Conservation (phyloP, 805 yeast species). For the Candida pseudofarinosa region DNA sequence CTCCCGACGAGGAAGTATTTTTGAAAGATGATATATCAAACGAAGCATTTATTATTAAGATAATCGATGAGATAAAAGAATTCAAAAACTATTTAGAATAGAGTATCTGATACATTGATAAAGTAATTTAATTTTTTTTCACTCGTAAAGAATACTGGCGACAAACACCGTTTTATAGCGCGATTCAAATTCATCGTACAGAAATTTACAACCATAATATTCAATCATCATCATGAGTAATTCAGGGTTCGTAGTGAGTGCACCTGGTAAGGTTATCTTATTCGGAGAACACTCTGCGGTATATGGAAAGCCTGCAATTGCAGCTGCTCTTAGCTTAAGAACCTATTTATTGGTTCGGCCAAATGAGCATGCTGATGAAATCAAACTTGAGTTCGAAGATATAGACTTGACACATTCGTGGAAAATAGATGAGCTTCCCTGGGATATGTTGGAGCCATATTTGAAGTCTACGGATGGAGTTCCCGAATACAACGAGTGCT, state of each 20-base stretch:
- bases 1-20: slow-evolving; percentile 59
- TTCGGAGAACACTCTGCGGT: slow-evolving; percentile 98
- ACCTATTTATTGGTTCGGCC: slow-evolving; percentile 70
- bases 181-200: not conserved
- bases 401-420: slow-evolving; percentile 64
- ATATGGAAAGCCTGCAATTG: slow-evolving; percentile 89
- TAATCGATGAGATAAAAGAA: slow-evolving; percentile 35
- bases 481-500: slow-evolving; percentile 44
- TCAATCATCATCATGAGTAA: not conserved
- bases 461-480: slow-evolving; percentile 15
- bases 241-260: slow-evolving; percentile 66
- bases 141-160: not conserved
- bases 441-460: slow-evolving; percentile 36
- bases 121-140: not conserved
- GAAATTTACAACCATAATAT: not conserved
- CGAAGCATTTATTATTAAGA: slow-evolving; percentile 21
- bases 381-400: slow-evolving; percentile 78
- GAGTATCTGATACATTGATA: too few species aligned
- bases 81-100: slow-evolving; percentile 26
- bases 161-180: not conserved
- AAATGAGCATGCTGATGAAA: slow-evolving; percentile 34
- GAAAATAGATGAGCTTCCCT: slow-evolving; percentile 60
- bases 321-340: slow-evolving; percentile 86
- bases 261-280: slow-evolving; percentile 94
- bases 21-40: slow-evolving; percentile 40